Evolutionary conservation across 768 basidiomycete genomes (phyloP).

Genomic region (Heimioporus sp.): DNA sequence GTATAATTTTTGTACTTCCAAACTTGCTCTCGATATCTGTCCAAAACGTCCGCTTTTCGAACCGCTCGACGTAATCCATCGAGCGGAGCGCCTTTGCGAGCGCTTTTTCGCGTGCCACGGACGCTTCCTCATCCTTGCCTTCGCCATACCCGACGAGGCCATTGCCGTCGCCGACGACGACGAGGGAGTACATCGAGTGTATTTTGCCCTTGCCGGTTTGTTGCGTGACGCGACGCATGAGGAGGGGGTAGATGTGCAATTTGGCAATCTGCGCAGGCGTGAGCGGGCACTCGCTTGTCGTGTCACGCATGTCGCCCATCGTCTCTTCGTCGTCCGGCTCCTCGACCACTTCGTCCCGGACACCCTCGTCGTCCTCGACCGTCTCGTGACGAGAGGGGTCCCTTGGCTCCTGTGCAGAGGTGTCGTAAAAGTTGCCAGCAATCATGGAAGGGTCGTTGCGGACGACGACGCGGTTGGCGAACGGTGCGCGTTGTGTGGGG

Average conservation of each 20-base stretch:
- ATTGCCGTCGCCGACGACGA: constrained; percentile 79
- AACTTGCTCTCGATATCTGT: constrained; percentile 85
- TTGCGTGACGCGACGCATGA: constrained; percentile 64
- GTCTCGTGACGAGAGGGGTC: constrained; percentile 1
- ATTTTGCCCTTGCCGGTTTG: constrained; percentile 96
- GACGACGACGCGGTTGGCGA: constrained; percentile 59
- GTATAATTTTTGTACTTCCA: constrained; percentile 74
- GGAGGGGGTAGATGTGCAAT: constrained; percentile 40
- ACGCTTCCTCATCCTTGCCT: constrained; percentile 64
- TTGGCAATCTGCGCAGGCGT: constrained; percentile 23
- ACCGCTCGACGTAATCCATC: constrained; percentile 93
- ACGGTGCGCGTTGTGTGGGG: constrained; percentile 50
- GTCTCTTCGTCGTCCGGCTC: constrained; percentile 20
- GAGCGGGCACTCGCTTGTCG: constrained; percentile 16
- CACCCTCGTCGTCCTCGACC: constrained; percentile 7
- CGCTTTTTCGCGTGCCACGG: constrained; percentile 57
- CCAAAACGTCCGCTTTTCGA: constrained; percentile 94
- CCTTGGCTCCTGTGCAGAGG: constrained; percentile 6
- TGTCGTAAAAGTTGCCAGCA: constrained; percentile 32
- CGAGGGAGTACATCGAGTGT: constrained; percentile 54
- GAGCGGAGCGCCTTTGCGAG: constrained; percentile 70
- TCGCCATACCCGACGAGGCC: constrained; percentile 83
- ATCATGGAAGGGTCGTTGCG: constrained; percentile 76
- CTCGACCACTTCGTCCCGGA: constrained; percentile 11
- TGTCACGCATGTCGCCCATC: constrained; percentile 12